Evolutionary conservation across 371 early-diverging fungal species (phyloP), one percentile per base, ranked within the genome.

Genomic region (Globomyces sp.): DNA sequence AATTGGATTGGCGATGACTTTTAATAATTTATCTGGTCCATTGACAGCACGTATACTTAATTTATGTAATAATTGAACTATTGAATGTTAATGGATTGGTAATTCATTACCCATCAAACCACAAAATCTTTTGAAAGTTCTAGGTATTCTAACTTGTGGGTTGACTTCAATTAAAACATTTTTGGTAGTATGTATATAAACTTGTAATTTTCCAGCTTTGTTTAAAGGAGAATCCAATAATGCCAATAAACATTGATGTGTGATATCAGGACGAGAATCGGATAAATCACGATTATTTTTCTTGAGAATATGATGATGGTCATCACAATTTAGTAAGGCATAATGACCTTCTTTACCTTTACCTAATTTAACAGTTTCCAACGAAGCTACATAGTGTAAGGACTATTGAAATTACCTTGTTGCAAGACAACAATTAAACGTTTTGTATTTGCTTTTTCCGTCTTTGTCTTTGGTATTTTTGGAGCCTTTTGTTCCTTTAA

Each of bases 101-200:
- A 24, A 24, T 24, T 24, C 24, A 24, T 24, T 24, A 24, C 24
- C 24, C 24, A 24, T 24, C 24, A 24, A 24, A 24, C 24, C 99
- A 64, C 92, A 89, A 80, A 99, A 99, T 68, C 99, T 90, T 80
- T 94, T 95, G 74, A 93, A 97, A 5, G 98, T 98, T 77, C 99
- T 84, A 34, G 99, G 99, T 71, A 99, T 97, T 70, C 99, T 87
- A 63, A 94, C 93, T 66, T 94, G 92, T 58, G 97, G 97, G 73
- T 94, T 95, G 60, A 99, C 90, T 84, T 98, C 98, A 61, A 99
- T 96, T 58, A 99, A 84, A 6, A 94, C 96, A 69, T 94, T 93
- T 75, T 90, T 91, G 64, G 89, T 85, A 13, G 99, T 97, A 69
- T 92, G 92, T 55, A 99, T 92, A 74, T 91, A 98, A 48, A 99